Percentiles rank a stretch among this genome's conserved stretches.
These are phyloP conservation scores for Penicillium riverlandense DNA, from an alignment of 495 filamentous ascomycete genomes.

Conservation along the genomic window DNA sequence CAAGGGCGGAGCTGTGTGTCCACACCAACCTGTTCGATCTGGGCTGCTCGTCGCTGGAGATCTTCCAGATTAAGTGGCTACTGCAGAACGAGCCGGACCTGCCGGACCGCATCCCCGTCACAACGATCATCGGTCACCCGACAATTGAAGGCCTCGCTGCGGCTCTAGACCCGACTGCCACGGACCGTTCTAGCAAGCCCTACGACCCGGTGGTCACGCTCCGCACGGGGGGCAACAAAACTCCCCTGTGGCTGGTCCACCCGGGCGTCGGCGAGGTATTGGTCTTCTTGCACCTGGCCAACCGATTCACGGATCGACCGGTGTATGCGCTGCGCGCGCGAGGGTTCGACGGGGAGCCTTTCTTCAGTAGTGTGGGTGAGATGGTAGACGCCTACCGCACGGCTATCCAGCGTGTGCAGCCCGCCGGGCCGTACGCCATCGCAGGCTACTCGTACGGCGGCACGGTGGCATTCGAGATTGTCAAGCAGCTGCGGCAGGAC, in stretches of 20 bases:
- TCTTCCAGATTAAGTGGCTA: constrained; percentile 23
- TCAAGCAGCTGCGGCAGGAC: constrained; percentile 34
- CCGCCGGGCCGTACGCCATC: constrained; percentile 48
- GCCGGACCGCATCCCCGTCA: constrained; percentile 22
- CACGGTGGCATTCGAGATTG: constrained; percentile 49
- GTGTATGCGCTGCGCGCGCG: constrained; percentile 47
- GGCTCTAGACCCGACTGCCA: constrained; percentile 12
- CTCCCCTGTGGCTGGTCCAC: constrained; percentile 51
- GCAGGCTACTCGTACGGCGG: constrained; percentile 49
- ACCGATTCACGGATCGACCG: constrained; percentile 40
- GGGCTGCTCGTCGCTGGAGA: constrained; percentile 38
- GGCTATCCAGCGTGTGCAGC: constrained; percentile 39
- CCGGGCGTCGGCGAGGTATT: constrained; percentile 51
- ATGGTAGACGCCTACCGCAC: constrained; percentile 29
- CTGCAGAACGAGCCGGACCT: constrained; percentile 7
- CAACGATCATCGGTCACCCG: constrained; percentile 33
- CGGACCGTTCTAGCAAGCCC: not conserved
- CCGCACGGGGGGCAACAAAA: constrained; percentile 32
- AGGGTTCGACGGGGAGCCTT: constrained; percentile 37
- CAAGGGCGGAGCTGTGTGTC: no score
- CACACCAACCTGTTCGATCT: constrained; percentile 25
- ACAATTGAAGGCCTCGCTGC: constrained; percentile 23
- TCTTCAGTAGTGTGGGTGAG: constrained; percentile 29
- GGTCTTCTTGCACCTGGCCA: constrained; percentile 45
- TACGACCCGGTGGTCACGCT: constrained; percentile 46